Conservation (phyloP, 768 basidiomycete genomes). For the Chiua virens region DNA sequence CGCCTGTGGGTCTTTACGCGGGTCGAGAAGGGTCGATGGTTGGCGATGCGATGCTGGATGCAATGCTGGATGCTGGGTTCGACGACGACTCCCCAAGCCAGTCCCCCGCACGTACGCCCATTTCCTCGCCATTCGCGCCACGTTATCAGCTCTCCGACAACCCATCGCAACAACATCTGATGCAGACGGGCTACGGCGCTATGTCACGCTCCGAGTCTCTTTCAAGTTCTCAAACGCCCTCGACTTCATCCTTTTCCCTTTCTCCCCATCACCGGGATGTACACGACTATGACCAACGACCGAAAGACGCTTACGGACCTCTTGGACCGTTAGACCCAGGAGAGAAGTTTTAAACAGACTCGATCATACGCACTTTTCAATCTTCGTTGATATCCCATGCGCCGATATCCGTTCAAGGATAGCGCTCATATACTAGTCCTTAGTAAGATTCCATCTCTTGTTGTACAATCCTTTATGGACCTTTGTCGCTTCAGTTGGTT, state of each 20-base stretch:
- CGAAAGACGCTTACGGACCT: conserved; percentile 44
- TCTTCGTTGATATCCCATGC: conserved; percentile 17
- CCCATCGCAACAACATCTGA: conserved; percentile 29
- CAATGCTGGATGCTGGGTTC: conserved; percentile 90
- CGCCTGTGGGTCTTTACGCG: conserved; percentile 66
- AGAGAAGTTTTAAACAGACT: conserved; percentile 44
- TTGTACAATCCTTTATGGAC: conserved; percentile 9
- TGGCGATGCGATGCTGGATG: conserved; percentile 77
- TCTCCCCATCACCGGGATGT: conserved; percentile 21
- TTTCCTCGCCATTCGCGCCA: conserved; percentile 37
- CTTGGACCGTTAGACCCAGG: conserved; percentile 63
- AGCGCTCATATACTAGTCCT: conserved; percentile 1
- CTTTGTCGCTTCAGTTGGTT: neutral
- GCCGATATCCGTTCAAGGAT: neutral
- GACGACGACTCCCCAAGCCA: conserved; percentile 57
- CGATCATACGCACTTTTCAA: conserved; percentile 27
- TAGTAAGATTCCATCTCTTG: neutral
- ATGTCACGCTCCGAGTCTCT: conserved; percentile 49
- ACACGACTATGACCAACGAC: conserved; percentile 40
- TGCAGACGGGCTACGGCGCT: conserved; percentile 50
- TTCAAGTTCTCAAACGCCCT: conserved; percentile 20
- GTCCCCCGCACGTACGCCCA: conserved; percentile 41
- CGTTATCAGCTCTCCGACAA: conserved; percentile 70
- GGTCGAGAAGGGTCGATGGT: conserved; percentile 40
- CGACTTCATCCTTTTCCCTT: conserved; percentile 36